These are phyloP conservation scores for Ceratocystis papillata DNA, from an alignment of 2,329 filamentous ascomycete species.

Conservation along the genomic window DNA sequence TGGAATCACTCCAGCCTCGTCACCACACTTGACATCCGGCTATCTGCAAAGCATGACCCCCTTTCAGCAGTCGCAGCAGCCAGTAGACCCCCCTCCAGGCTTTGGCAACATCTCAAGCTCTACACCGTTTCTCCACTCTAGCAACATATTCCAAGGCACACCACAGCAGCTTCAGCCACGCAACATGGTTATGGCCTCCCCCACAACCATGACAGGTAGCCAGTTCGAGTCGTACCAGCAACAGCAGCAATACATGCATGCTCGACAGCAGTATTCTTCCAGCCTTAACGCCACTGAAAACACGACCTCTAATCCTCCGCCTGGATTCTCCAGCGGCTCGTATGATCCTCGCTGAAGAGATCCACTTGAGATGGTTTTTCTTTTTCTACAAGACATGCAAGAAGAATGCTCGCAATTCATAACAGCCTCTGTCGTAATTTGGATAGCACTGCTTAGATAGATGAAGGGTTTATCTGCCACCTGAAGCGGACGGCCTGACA, in stretches of 20 bases:
- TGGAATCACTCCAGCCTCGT: constrained; percentile 7
- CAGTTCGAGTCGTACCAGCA: constrained; percentile 2
- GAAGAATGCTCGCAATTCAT: too few relatives aligned
- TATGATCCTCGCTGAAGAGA: constrained; percentile 16
- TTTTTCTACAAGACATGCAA: neutral
- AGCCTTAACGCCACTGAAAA: constrained; percentile 1
- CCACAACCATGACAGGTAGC: neutral
- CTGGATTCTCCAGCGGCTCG: constrained; percentile 14
- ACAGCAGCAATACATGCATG: constrained; percentile 10
- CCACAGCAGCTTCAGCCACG: constrained; percentile 18
- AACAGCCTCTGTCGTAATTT: too few relatives aligned
- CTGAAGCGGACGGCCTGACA: too few relatives aligned
- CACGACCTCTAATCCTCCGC: neutral
- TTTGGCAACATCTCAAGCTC: constrained; percentile 1
- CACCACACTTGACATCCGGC: constrained; percentile 9
- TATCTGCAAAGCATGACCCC: constrained; percentile 20
- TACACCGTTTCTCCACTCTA: constrained; percentile 1
- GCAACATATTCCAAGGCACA: constrained; percentile 9
- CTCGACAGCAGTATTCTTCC: constrained; percentile 1
- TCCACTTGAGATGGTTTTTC: neutral
- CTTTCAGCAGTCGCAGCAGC: constrained; percentile 9
- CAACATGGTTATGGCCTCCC: constrained; percentile 9
- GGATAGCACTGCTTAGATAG: too few relatives aligned
- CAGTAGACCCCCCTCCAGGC: constrained; percentile 15
- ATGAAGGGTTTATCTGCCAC: too few relatives aligned